phyloP scores from a whole-genome alignment of 73 alveolate genomes.

The Breviolum minutum region DNA sequence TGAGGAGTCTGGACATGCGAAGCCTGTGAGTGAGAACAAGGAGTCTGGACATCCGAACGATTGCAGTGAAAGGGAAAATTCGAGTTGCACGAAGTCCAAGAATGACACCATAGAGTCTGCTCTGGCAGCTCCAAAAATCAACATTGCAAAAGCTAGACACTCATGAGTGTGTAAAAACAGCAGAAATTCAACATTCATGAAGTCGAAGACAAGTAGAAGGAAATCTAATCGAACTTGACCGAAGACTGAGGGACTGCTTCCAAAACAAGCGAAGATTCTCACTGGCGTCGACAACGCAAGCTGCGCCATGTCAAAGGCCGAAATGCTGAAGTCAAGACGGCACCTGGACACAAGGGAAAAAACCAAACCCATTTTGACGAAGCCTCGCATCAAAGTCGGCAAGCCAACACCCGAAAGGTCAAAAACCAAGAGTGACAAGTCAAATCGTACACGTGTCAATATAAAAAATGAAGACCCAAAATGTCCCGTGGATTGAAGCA shows the following conservation, averaged over 20 bases:
- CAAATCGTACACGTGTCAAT: background rate
- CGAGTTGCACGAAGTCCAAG: background rate
- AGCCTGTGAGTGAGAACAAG: background rate
- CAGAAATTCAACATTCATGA: background rate
- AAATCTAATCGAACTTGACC: background rate
- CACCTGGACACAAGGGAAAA: background rate
- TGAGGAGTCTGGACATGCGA: background rate
- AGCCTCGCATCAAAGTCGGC: background rate
- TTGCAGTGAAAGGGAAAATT: background rate
- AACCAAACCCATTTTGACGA: background rate
- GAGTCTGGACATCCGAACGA: background rate
- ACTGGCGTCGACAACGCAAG: background rate
- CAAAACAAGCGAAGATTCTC: background rate
- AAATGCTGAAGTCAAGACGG: background rate
- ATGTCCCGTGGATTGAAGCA: background rate
- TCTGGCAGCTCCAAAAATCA: background rate
- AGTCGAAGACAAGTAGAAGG: background rate
- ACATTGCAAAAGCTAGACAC: background rate
- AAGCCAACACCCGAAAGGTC: conserved; percentile 22
- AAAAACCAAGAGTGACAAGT: background rate
- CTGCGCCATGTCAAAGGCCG: background rate
- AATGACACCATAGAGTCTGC: background rate
- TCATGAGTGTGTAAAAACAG: background rate
- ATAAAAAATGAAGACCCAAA: background rate
- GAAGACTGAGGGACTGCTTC: background rate